A percentile compares a stretch with the other conserved stretches of the same genome.
These are phyloP conservation scores for Polytrichum commune DNA, from an alignment of 225 moss, liverwort and hornwort species.

Conservation along the genomic window DNA sequence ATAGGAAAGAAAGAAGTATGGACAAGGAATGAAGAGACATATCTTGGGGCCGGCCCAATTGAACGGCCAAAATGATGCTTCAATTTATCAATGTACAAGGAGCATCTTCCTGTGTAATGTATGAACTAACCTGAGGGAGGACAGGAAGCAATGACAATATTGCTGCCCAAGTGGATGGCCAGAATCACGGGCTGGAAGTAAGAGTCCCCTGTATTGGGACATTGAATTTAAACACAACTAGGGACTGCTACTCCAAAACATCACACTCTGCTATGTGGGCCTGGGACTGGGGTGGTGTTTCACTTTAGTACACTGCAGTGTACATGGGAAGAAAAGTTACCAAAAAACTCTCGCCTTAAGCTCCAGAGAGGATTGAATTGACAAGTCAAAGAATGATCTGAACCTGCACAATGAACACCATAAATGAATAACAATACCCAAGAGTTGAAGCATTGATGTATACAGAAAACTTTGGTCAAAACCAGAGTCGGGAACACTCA, in stretches of 20 bases:
- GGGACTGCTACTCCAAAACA: slow-evolving; percentile 29
- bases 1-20: too few relatives aligned
- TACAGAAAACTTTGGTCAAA: not conserved
- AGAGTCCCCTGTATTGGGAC: slow-evolving; percentile 30
- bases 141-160: slow-evolving; percentile 24
- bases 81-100: slow-evolving; percentile 33
- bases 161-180: slow-evolving; percentile 32
- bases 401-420: slow-evolving; percentile 33
- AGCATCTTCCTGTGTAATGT: slow-evolving; percentile 15
- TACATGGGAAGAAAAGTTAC: slow-evolving; percentile 24
- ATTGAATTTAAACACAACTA: slow-evolving; percentile 11
- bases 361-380: slow-evolving; percentile 22
- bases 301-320: slow-evolving; percentile 11
- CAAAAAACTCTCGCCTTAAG: slow-evolving; percentile 22
- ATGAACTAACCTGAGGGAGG: slow-evolving; percentile 26
- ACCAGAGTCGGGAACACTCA: too few relatives aligned
- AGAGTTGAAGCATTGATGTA: not conserved
- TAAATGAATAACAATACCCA: slow-evolving; percentile 13
- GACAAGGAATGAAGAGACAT: too few relatives aligned
- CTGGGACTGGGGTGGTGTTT: slow-evolving; percentile 16
- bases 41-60: slow-evolving; percentile 3
- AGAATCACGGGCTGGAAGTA: slow-evolving; percentile 26
- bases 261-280: slow-evolving; percentile 20
- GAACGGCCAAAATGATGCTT: slow-evolving; percentile 25
- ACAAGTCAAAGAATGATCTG: slow-evolving; percentile 38